Evolutionary conservation across 495 filamentous ascomycete species (phyloP), one percentile per base, ranked within the genome.

Genomic region (Penicillium maclennaniae): DNA sequence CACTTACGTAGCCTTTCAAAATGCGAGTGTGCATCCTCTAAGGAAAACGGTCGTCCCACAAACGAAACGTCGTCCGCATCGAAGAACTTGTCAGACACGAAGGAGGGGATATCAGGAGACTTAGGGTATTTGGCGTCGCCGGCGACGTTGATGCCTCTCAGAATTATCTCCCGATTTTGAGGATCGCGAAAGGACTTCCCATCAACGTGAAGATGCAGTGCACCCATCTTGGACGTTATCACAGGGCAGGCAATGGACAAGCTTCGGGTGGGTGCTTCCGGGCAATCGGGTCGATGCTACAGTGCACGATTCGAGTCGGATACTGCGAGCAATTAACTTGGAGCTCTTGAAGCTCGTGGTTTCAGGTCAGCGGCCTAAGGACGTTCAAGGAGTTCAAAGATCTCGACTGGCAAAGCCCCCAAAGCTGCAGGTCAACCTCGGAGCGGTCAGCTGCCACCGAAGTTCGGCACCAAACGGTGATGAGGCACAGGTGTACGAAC

Each of bases 51-150:
- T 16, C 90, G 82, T 28, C 81, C 84, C 51, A 92, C 83, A 62
- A 97, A 98, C 27, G 89, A 96, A 47, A 97, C 87, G 63, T 84
- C 81, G 69, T 98, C 95, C 51, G 84, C 93, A 37, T 97, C 89
- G 63, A 92, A 97, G 77, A 98, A 98, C 51, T 84, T 72, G 19
- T 92, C 82, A 14, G 77, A 56, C 19, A 88, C 72, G 67, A 93
- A 87, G 6, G 93, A 95, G 1, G 92, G 91, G 21, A 87, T 74
- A 55, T 95, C 77, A 15, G 92, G 92, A 14, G 73, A 71, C 56
- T 81, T 87, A 15, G 92, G 92, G 43, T 81, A 81, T 59, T 89
- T 89, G 50, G 81, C 78, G 62, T 89, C 86, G 16, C 76, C 83
- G 16, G 84, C 83, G 45, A 82, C 78, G 56, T 89, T 89, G 61